These are phyloP conservation scores for Lonicera japonica DNA, from an alignment of 129 eudicot genomes.

Conservation along the genomic window DNA sequence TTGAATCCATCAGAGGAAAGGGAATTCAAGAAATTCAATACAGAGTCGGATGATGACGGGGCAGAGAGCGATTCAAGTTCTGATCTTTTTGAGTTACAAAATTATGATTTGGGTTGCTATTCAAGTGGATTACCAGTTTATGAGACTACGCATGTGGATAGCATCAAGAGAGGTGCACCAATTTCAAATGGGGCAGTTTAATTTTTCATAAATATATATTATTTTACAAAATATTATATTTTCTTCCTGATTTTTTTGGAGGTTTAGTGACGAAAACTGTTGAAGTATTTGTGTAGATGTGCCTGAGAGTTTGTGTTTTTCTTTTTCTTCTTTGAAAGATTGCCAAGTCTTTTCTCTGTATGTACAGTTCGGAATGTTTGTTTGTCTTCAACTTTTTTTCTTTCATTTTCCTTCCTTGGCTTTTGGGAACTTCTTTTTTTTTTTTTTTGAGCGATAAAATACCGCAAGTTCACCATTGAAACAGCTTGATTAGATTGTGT, in stretches of 20 bases:
- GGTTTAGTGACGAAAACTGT: background rate
- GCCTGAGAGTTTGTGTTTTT: constrained; percentile 4
- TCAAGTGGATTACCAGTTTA: constrained; percentile 81
- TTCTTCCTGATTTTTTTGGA: background rate
- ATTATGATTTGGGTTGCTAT: constrained; percentile 56
- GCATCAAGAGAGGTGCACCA: constrained; percentile 61
- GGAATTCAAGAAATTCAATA: constrained; percentile 32
- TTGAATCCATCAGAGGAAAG: constrained; percentile 19
- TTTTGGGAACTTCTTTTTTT: constrained; percentile 4
- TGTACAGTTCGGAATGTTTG: constrained; percentile 21
- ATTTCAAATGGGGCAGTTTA: constrained; percentile 27
- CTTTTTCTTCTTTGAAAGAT: constrained; percentile 17
- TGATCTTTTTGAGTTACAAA: constrained; percentile 80
- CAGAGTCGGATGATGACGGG: constrained; percentile 46
- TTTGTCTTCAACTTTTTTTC: constrained; percentile 2
- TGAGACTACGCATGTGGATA: constrained; percentile 72
- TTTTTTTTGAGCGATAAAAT: background rate
- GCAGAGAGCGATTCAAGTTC: constrained; percentile 97
- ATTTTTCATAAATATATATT: background rate
- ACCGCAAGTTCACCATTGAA: background rate
- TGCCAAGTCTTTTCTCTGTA: constrained; percentile 4
- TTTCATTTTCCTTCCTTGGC: background rate
- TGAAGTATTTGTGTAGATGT: constrained; percentile 10
- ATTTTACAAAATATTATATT: background rate
- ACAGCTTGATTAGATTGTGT: background rate